Conservation (phyloP, 805 yeast species). For the Metschnikowia henanensis region DNA sequence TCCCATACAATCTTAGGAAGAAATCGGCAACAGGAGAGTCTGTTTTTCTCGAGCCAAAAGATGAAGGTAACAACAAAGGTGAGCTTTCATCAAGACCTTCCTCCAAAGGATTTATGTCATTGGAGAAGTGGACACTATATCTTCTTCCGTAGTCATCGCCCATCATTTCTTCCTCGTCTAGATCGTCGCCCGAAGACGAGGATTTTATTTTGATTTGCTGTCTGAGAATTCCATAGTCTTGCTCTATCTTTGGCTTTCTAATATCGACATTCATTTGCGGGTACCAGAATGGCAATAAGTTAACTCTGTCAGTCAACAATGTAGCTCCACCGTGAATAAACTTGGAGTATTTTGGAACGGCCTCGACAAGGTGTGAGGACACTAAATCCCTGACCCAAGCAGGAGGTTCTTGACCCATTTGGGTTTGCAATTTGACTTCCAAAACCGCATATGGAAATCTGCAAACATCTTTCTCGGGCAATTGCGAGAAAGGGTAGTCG, state of each 20-base stretch:
- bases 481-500: constrained; percentile 89
- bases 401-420: constrained; percentile 98
- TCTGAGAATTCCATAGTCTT: constrained; percentile 63
- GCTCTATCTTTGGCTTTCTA: constrained; percentile 73
- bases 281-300: constrained; percentile 92
- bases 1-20: constrained; percentile 32
- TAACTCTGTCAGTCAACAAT: constrained; percentile 79
- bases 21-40: constrained; percentile 35
- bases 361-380: constrained; percentile 91
- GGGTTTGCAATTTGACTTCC: constrained; percentile 97
- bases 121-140: constrained; percentile 43
- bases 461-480: constrained; percentile 82
- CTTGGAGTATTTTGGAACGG: constrained; percentile 96
- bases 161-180: constrained; percentile 69
- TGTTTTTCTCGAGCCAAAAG: constrained; percentile 26
- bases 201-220: constrained; percentile 30
- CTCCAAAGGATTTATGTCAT: constrained; percentile 46
- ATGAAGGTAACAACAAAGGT: constrained; percentile 42
- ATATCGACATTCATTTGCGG: constrained; percentile 98
- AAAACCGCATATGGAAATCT: constrained; percentile 97
- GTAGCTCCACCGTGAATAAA: constrained; percentile 96
- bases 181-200: constrained; percentile 51
- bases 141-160: constrained; percentile 30
- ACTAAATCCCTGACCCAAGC: constrained; percentile 95
- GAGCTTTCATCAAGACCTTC: constrained; percentile 50